Conservation (phyloP, 1,284 basidiomycete genomes). For the Lentinus polychrous region DNA sequence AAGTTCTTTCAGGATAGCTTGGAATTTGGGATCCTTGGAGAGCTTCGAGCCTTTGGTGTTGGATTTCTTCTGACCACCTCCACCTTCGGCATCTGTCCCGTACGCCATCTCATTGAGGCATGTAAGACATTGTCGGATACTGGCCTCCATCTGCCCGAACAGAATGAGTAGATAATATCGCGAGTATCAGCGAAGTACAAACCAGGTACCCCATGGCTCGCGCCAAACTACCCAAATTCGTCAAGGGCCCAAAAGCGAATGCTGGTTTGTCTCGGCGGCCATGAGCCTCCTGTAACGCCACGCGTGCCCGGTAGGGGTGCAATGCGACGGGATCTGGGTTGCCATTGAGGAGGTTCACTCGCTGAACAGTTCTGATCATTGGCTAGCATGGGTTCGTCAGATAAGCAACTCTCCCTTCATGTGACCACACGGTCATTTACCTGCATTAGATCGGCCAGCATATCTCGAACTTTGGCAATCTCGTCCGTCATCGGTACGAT, state of each 20-base stretch:
- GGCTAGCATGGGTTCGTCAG: constrained; percentile 15
- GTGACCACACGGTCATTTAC: constrained; percentile 36
- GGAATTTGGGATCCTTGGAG: constrained; percentile 51
- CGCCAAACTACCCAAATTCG: constrained; percentile 41
- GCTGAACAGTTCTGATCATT: constrained; percentile 24
- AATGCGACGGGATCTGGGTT: constrained; percentile 37
- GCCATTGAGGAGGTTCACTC: constrained; percentile 21
- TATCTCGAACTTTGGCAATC: constrained; percentile 48
- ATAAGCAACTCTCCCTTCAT: neutral
- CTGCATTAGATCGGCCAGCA: constrained; percentile 63
- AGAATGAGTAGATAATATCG: neutral
- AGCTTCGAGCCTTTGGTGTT: constrained; percentile 37
- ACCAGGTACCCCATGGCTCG: constrained; percentile 81
- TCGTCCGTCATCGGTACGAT: constrained; percentile 63
- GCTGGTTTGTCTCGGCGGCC: constrained; percentile 25
- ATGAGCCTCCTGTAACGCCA: constrained; percentile 29
- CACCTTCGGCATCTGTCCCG: constrained; percentile 21
- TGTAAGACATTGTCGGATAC: constrained; percentile 71
- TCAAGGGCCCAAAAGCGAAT: constrained; percentile 19
- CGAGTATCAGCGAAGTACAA: constrained; percentile 22
- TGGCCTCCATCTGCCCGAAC: constrained; percentile 66
- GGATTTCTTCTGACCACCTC: constrained; percentile 31
- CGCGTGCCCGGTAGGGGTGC: constrained; percentile 49
- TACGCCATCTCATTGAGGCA: constrained; percentile 42
- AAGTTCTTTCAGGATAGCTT: constrained; percentile 57